phyloP scores from a whole-genome alignment of 1,284 basidiomycete species.

The Boletus semigastroideus region DNA sequence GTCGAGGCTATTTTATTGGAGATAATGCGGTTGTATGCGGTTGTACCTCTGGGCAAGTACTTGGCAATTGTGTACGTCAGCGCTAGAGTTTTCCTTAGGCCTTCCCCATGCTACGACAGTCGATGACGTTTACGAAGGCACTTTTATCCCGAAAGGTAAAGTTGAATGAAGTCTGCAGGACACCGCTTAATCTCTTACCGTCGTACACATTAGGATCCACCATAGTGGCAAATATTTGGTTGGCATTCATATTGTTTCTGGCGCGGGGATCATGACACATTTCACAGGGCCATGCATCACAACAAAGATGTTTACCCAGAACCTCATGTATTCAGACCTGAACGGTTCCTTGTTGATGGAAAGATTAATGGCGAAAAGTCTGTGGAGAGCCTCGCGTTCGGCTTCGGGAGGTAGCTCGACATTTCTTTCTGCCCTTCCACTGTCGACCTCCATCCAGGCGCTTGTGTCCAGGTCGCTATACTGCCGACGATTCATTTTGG shows the following conservation, averaged over 20 bases:
- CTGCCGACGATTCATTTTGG: slow-evolving; percentile 28
- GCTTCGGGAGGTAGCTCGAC: slow-evolving; percentile 40
- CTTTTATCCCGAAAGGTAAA: slow-evolving; percentile 41
- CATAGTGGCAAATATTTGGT: slow-evolving; percentile 51
- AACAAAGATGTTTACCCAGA: slow-evolving; percentile 40
- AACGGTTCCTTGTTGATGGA: slow-evolving; percentile 35
- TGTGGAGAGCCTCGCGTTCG: slow-evolving; percentile 35
- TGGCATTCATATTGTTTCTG: background rate
- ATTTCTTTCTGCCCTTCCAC: background rate
- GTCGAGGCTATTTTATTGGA: slow-evolving; percentile 50
- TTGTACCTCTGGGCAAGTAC: slow-evolving; percentile 31
- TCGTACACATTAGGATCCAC: slow-evolving; percentile 27
- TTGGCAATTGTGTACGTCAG: background rate
- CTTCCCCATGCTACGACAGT: slow-evolving; percentile 41
- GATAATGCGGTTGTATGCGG: slow-evolving; percentile 47
- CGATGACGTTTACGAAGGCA: slow-evolving; percentile 44
- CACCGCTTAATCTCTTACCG: background rate
- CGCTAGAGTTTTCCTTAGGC: slow-evolving; percentile 25
- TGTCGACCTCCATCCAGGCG: slow-evolving; percentile 7
- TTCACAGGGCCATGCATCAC: slow-evolving; percentile 42
- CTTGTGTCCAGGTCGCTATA: slow-evolving; percentile 29
- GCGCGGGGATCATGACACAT: background rate
- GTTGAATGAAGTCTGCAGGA: background rate
- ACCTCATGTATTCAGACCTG: slow-evolving; percentile 42
- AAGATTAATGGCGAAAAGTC: slow-evolving; percentile 35